Evolutionary conservation across 805 yeast genomes (phyloP).

Genomic region (Kockiozyma suomiensis): DNA sequence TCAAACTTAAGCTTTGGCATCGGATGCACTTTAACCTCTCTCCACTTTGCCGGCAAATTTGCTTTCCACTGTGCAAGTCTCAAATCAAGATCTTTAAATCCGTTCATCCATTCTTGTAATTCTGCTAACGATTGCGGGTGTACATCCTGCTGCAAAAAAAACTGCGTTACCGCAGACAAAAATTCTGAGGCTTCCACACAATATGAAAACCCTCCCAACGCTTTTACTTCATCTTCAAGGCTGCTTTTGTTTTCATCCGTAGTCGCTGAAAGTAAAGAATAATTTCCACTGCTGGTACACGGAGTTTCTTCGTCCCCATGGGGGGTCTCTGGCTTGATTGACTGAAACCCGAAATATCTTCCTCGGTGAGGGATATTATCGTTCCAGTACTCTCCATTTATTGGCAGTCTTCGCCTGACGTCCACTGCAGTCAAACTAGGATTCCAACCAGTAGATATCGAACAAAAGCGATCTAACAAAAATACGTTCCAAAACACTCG

Average conservation of each 20-base stretch:
- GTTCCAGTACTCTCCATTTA: conserved; percentile 14
- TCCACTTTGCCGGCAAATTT: conserved; percentile 17
- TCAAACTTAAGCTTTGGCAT: conserved; percentile 4
- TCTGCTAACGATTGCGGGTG: conserved; percentile 2
- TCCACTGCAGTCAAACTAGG: conserved; percentile 21
- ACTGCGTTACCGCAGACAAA: conserved; percentile 6
- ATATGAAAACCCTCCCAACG: conserved; percentile 15
- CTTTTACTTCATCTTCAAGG: conserved; percentile 2
- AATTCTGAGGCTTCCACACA: conserved; percentile 18
- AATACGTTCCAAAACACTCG: conserved; percentile 23
- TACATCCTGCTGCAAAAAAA: conserved; percentile 15
- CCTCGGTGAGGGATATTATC: conserved; percentile 9
- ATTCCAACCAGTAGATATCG: conserved; percentile 25
- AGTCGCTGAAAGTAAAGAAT: not conserved
- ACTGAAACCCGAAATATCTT: conserved; percentile 21
- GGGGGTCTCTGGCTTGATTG: not conserved
- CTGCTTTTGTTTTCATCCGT: not conserved
- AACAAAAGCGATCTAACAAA: conserved; percentile 21
- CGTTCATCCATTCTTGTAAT: conserved; percentile 19
- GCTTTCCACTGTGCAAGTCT: conserved; percentile 16
- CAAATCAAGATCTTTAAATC: conserved; percentile 20
- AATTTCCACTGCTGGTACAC: not conserved
- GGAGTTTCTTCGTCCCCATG: conserved; percentile 1
- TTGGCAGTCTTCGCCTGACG: conserved; percentile 14
- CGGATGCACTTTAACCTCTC: conserved; percentile 10